A percentile compares a stretch with the other conserved stretches of the same genome.
Conservation (phyloP, 2,329 filamentous ascomycete genomes). For the Zymoseptoria brevis region DNA sequence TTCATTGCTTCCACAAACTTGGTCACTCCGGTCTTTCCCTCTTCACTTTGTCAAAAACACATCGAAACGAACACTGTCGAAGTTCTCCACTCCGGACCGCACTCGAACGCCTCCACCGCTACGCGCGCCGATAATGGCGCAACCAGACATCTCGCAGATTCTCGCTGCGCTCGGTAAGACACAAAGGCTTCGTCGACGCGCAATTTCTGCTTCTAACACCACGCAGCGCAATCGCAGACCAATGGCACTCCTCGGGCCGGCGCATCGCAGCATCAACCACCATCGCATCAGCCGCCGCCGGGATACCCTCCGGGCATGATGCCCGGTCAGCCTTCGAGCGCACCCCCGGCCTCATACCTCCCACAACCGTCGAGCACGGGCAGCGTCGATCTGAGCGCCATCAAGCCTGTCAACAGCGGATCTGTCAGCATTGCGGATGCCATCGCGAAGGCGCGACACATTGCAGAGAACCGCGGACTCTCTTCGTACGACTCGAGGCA, state of each 20-base stretch:
- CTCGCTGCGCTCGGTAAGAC: slow-evolving; percentile 43
- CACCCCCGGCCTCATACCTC: slow-evolving; percentile 33
- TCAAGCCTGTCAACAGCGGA: slow-evolving; percentile 71
- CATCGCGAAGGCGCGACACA: slow-evolving; percentile 74
- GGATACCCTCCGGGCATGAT: slow-evolving; percentile 33
- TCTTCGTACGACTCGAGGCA: slow-evolving; percentile 38
- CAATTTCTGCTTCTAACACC: slow-evolving; percentile 4
- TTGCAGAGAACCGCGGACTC: slow-evolving; percentile 71
- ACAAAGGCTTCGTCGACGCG: slow-evolving; percentile 1
- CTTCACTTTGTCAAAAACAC: slow-evolving; percentile 1
- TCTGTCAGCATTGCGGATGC: slow-evolving; percentile 78
- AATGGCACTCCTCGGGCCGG: slow-evolving; percentile 28
- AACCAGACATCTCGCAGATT: slow-evolving; percentile 44
- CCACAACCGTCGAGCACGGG: slow-evolving; percentile 66
- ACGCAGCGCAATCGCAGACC: slow-evolving; percentile 40
- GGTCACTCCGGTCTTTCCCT: slow-evolving; percentile 1
- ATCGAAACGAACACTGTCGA: background rate
- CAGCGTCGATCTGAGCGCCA: slow-evolving; percentile 69
- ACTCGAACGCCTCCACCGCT: background rate
- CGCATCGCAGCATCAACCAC: slow-evolving; percentile 39
- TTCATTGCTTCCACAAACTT: background rate
- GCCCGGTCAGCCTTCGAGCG: slow-evolving; percentile 32
- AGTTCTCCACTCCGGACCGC: background rate
- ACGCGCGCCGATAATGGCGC: slow-evolving; percentile 33
- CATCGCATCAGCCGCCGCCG: slow-evolving; percentile 31